Evolutionary conservation across 179 eudicot genomes (phyloP), one percentile per base, ranked within the genome.

Genomic region (Silene noctiflora): DNA sequence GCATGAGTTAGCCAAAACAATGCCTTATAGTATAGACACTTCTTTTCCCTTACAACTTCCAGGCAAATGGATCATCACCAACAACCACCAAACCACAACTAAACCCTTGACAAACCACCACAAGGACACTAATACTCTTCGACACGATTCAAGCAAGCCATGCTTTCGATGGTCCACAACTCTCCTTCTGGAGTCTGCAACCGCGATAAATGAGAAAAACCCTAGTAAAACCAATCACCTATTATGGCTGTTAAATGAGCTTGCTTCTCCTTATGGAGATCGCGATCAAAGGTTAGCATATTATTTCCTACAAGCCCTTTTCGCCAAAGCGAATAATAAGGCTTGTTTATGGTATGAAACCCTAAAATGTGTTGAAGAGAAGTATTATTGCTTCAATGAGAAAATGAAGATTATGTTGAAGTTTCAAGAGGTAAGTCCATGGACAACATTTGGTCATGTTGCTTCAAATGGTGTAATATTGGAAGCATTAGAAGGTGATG

Each of bases 401-500:
- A 72, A 61, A 55, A 75, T 81, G 51, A 74, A 77, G 67, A 67
- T 81, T 77, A 73, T 39, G 35, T 81, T 81, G 81, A 77, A 73
- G 71, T 81, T 81, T 55, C 84, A 81, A 77, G 84, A 81, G 75
- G 84, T 81, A 16, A 81, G 81, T 69, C 84, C 84, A 22, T 81
- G 84, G 84, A 81, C 68, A 69, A 73, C 71, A 29, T 81, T 81
- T 81, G 84, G 84, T 53, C 84, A 81, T 81, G 84, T 81, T 29
- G 84, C 84, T 61, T 81, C 81, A 51, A 81, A 81, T 77, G 75
- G 84, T 77, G 84, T 77, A 25, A 81, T 81, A 48, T 77, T 81
- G 72, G 84, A 81, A 64, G 81, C 84, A 31, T 61, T 81, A 68
- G 75, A 77, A 73, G 75, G 78, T 48, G 67, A 72, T 48, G 67